These are phyloP conservation scores for Helichrysum umbraculigerum DNA, from an alignment of 129 eudicot genomes.

Conservation along the genomic window DNA sequence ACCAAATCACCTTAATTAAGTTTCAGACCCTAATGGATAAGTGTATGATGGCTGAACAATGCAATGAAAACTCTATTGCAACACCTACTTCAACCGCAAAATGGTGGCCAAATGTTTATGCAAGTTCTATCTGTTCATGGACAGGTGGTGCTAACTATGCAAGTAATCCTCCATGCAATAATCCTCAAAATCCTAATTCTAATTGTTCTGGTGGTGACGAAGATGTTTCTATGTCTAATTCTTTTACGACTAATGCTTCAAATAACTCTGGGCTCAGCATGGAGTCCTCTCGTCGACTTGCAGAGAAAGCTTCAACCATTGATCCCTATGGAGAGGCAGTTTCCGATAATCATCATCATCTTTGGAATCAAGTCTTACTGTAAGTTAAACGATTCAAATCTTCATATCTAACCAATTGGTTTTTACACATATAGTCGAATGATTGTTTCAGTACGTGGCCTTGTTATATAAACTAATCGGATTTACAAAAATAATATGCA, in stretches of 20 bases:
- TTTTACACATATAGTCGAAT: not conserved
- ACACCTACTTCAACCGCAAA: conserved; percentile 28
- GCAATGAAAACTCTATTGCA: conserved; percentile 42
- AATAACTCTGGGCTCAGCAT: conserved; percentile 53
- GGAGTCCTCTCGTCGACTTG: conserved; percentile 50
- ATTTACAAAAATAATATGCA: not conserved
- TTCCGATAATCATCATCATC: conserved; percentile 59
- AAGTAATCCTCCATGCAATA: conserved; percentile 12
- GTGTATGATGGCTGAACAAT: conserved; percentile 50
- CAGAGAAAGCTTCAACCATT: conserved; percentile 39
- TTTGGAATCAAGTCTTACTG: conserved; percentile 62
- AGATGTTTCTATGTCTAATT: conserved; percentile 28
- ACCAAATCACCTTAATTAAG: conserved; percentile 22
- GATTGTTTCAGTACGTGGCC: too few species aligned
- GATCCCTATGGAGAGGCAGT: conserved; percentile 57
- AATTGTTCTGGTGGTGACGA: conserved; percentile 57
- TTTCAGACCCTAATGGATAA: conserved; percentile 34
- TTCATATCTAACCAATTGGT: not conserved
- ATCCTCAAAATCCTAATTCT: conserved; percentile 37
- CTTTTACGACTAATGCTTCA: conserved; percentile 31
- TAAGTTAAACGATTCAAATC: conserved; percentile 27
- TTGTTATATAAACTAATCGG: too few species aligned
- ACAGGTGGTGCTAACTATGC: conserved; percentile 32
- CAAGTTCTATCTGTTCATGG: conserved; percentile 46
- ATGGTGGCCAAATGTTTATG: conserved; percentile 62